Percentiles rank a stretch among this genome's conserved stretches.
Evolutionary conservation across 2,329 filamentous ascomycete genomes (phyloP).

Genomic region (Colletotrichum chlorophyti): DNA sequence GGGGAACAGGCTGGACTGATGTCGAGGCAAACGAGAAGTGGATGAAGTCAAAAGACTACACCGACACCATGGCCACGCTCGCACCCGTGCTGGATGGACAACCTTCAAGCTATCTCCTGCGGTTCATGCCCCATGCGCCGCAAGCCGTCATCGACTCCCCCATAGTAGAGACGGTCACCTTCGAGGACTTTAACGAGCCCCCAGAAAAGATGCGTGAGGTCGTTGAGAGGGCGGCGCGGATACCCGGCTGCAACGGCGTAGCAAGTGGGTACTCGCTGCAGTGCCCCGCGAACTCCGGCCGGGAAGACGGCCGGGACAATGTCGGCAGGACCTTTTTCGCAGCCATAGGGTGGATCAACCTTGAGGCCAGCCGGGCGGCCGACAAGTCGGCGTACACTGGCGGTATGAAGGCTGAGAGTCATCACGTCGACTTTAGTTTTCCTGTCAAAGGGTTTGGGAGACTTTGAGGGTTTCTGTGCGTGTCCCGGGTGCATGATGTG

Average conservation of each 20-base stretch:
- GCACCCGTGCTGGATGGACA: slow-evolving; percentile 32
- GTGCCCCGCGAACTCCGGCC: not conserved
- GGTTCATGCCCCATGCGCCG: slow-evolving; percentile 36
- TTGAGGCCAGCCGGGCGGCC: slow-evolving; percentile 33
- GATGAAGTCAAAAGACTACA: slow-evolving; percentile 29
- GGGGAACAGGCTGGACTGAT: slow-evolving; percentile 32
- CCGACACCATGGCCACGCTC: slow-evolving; percentile 28
- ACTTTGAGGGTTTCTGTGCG: slow-evolving; percentile 23
- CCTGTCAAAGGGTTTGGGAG: slow-evolving; percentile 36
- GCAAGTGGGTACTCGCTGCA: slow-evolving; percentile 33
- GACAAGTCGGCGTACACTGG: slow-evolving; percentile 29
- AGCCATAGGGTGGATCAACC: slow-evolving; percentile 33
- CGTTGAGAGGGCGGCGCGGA: slow-evolving; percentile 30
- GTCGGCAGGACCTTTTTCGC: slow-evolving; percentile 34
- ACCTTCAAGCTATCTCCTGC: slow-evolving; percentile 32
- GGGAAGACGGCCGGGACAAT: slow-evolving; percentile 8
- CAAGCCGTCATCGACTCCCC: slow-evolving; percentile 36
- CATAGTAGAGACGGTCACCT: slow-evolving; percentile 47
- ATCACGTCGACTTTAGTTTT: slow-evolving; percentile 37
- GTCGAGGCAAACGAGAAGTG: slow-evolving; percentile 32
- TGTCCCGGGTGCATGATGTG: slow-evolving; percentile 29
- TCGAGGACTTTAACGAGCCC: slow-evolving; percentile 48
- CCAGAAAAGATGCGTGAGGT: slow-evolving; percentile 37
- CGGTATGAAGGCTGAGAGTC: slow-evolving; percentile 30
- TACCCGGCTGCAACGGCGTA: slow-evolving; percentile 35